Base-by-base conservation (phyloP, 495 filamentous ascomycete genomes). In the Chlorociboria aeruginascens region DNA sequence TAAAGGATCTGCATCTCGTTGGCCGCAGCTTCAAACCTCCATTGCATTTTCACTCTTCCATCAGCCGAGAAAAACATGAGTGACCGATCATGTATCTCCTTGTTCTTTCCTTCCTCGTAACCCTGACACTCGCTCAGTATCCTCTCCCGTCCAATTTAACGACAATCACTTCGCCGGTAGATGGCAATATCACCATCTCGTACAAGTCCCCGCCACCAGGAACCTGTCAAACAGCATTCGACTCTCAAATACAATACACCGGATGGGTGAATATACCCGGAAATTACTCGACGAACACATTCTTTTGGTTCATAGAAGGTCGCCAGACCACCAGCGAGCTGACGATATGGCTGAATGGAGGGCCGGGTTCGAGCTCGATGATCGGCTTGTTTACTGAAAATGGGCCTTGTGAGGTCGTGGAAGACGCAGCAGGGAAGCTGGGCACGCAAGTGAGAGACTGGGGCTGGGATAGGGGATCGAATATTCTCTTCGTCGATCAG, bases 301-400 rank as follows among this genome's bases (percentile, higher is more conserved):
- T 83, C 55, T 86, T 86, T 63, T 86, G 82, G 83, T 87, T 83
- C 55, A 74, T 87, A 50, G 81, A 78, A 52, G 76, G 78, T 0
- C 67, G 79, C 30, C 68, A 78, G 29, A 71, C 77, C 40, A 75
- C 76, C 33, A 71, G 74, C 3, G 74, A 76, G 17, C 63, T 84
- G 28, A 77, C 78, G 2, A 77, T 85, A 58, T 85, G 78, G 79
- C 67, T 85, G 55, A 82, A 81, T 64, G 81, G 81, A 51, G 80
- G 80, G 8, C 78, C 80, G 9, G 80, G 68, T 38, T 70, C 80
- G 20, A 71, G 67, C 50, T 85, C 79, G 11, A 67, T 84, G 63
- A 77, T 84, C 47, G 84, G 83, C 6, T 62, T 89, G 39, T 85
- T 86, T 50, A 59, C 60, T 14, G 78, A 83, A 66, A 72, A 70